Evolutionary conservation across 148 eudicot genomes (phyloP), one percentile per base, ranked within the genome.

Genomic region (Pharnaceum exiguum): DNA sequence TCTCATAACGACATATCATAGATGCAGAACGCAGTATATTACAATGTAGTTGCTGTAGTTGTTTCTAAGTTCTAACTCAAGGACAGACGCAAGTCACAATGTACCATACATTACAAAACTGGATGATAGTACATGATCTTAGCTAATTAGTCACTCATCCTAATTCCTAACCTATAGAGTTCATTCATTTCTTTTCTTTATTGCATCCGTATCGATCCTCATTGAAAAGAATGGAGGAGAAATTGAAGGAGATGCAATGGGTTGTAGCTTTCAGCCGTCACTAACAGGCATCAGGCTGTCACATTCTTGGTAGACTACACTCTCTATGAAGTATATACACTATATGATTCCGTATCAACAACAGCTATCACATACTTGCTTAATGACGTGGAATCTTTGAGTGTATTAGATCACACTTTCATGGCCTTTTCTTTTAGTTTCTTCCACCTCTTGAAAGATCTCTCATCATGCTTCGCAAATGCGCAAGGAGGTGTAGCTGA

Each of bases 401-500:
- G 57, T 17, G 32, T 55, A 51, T 55, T 30, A 42, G 27, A 24
- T 37, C 37, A 71, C 36, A 9, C 69, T 29, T 51, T 50, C 17
- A 75, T 68, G 13, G 68, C 51, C 23, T 65, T 71, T 5, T 63
- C 72, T 68, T 80, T 84, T 4, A 68, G 69, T 42, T 63, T 75
- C 36, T 66, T 39, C 85, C 77, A 75, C 23, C 66, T 59, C 28
- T 56, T 55, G 38, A 81, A 53, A 46, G 74, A 24, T 64, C 38
- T 31, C 9, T 33, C 44, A 60, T 84, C 71, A 9, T 53, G 57
- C 17, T 60, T 55, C 38, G 72, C 82, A 44, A 82, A 70, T 16
- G 59, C 32, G 73, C 97, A 90, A 0, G 97, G 91, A 33, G 79
- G 82, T 17, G 75, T 40, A 28, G 62, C 24, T 1, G 95, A 78